phyloP scores from a whole-genome alignment of 2,329 filamentous ascomycete species.

The Thelonectria rubi region DNA sequence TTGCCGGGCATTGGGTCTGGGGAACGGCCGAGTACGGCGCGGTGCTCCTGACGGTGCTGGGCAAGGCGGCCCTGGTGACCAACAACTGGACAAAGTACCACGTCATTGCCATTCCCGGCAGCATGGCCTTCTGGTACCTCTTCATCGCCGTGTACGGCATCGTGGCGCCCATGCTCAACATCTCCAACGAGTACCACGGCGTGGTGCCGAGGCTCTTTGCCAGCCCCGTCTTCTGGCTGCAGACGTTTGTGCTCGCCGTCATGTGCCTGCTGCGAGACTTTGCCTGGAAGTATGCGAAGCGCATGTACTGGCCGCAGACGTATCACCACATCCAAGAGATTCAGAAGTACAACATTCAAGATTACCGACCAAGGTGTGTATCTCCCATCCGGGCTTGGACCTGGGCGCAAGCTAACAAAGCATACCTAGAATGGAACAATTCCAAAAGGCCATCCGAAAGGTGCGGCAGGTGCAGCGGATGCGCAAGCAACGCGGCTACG shows the following conservation, averaged over 20 bases:
- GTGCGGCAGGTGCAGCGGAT: constrained; percentile 98
- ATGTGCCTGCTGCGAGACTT: constrained; percentile 89
- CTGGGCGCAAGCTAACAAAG: constrained; percentile 20
- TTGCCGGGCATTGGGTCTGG: constrained; percentile 97
- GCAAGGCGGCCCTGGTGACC: constrained; percentile 93
- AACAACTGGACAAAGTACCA: constrained; percentile 99
- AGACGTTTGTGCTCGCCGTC: constrained; percentile 80
- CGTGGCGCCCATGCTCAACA: constrained; percentile 81
- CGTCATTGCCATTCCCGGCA: constrained; percentile 92
- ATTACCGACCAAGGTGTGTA: constrained; percentile 89
- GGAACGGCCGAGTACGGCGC: constrained; percentile 94
- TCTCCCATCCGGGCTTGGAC: not conserved
- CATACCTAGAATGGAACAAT: constrained; percentile 96
- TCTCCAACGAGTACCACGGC: constrained; percentile 86
- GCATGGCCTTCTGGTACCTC: constrained; percentile 88
- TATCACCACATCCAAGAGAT: constrained; percentile 99
- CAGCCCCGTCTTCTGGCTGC: constrained; percentile 89
- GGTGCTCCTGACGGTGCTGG: constrained; percentile 90
- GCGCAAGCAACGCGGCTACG: constrained; percentile 98
- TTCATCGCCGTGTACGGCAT: constrained; percentile 90
- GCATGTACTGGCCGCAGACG: constrained; percentile 95
- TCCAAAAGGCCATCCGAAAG: constrained; percentile 99
- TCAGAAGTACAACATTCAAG: constrained; percentile 99
- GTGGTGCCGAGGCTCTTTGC: constrained; percentile 83
- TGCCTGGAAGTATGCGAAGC: constrained; percentile 95